Percentiles rank a stretch among this genome's conserved stretches.
phyloP scores from a whole-genome alignment of 2,329 filamentous ascomycete genomes.

The Blastomyces gilchristii region DNA sequence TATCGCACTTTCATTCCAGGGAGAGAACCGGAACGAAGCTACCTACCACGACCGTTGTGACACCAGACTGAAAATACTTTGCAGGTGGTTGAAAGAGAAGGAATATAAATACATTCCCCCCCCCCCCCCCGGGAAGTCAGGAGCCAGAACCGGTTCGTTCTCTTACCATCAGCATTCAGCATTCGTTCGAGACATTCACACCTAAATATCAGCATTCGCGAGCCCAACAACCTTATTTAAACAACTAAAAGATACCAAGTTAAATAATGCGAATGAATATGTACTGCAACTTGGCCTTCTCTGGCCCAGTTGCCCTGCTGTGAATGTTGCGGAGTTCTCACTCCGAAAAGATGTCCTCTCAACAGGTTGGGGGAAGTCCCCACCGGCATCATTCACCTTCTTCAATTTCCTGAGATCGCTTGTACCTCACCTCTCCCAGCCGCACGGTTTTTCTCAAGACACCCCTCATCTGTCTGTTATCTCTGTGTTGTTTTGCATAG shows the following conservation, averaged over 20 bases:
- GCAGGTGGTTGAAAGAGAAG: not conserved
- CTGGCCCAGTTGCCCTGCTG: constrained; percentile 3
- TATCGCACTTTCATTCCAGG: not conserved
- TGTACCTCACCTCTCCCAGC: not conserved
- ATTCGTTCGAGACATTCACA: not conserved
- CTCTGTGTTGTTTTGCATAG: not conserved
- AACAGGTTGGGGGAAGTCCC: constrained; percentile 4
- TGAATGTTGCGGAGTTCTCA: not conserved
- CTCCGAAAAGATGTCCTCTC: not conserved
- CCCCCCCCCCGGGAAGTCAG: not conserved
- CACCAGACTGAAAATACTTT: not conserved
- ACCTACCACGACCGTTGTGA: not conserved
- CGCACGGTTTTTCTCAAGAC: not conserved
- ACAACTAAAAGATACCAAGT: not conserved
- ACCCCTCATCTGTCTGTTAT: not conserved
- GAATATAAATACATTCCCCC: not conserved
- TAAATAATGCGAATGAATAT: not conserved
- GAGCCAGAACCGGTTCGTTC: not conserved
- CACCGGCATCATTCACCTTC: constrained; percentile 2
- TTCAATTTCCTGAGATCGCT: not conserved
- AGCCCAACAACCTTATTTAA: not conserved
- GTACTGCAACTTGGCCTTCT: not conserved
- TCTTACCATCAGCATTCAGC: not conserved
- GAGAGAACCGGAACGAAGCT: not conserved
- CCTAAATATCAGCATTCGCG: not conserved